Evolutionary conservation across 129 eudicot species (phyloP).

Genomic region (Artemisia tridentata): DNA sequence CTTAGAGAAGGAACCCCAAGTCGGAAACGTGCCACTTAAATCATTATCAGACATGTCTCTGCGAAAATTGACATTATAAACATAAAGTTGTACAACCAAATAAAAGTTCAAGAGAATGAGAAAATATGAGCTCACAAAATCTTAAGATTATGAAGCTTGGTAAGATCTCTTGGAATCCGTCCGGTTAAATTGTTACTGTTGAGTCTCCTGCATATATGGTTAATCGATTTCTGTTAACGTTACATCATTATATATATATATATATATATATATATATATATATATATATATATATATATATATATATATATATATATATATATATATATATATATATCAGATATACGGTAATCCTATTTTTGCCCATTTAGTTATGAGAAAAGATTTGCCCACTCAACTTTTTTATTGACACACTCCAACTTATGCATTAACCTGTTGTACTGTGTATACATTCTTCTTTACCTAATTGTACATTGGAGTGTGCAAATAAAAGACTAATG

Average conservation of each 20-base stretch:
- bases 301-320: too few species aligned
- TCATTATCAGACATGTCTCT: conserved; percentile 63
- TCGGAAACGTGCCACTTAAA: conserved; percentile 63
- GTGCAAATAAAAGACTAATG: too few species aligned
- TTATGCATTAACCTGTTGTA: too few species aligned
- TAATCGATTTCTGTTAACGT: neutral
- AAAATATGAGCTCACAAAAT: conserved; percentile 42
- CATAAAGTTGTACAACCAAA: neutral
- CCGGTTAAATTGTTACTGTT: conserved; percentile 54
- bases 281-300: too few species aligned
- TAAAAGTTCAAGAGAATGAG: neutral
- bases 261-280: too few species aligned
- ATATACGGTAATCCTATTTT: neutral
- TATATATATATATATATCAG: too few species aligned
- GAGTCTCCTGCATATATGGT: conserved; percentile 38
- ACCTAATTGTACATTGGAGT: too few species aligned
- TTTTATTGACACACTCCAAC: too few species aligned
- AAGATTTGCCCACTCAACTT: too few species aligned
- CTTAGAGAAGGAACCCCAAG: conserved; percentile 58
- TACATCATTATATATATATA: too few species aligned
- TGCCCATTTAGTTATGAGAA: neutral
- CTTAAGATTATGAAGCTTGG: conserved; percentile 58
- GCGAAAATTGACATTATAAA: neutral
- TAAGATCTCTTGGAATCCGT: conserved; percentile 53
- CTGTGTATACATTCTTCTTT: too few species aligned